Evolutionary conservation across 257 asterid species (phyloP).

Genomic region (Nicotiana tomentosiformis): DNA sequence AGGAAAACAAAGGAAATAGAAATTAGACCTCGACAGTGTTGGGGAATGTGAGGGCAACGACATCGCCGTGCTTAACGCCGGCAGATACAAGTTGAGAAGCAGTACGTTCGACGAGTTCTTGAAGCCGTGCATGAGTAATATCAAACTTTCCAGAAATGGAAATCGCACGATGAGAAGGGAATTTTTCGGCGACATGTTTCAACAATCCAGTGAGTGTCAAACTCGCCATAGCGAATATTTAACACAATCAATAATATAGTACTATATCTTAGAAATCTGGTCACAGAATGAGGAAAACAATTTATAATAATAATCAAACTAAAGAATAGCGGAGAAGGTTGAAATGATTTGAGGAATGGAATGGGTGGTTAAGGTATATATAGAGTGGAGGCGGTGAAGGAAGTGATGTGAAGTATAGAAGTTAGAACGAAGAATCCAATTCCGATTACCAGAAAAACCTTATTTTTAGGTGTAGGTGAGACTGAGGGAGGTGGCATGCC

Average conservation of each 20-base stretch:
- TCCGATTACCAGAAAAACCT: background rate
- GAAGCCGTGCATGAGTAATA: slow-evolving; percentile 54
- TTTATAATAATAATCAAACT: background rate
- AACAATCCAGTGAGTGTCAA: slow-evolving; percentile 65
- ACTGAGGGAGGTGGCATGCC: background rate
- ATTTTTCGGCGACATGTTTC: slow-evolving; percentile 47
- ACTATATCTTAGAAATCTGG: background rate
- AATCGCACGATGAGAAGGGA: slow-evolving; percentile 60
- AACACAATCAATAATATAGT: background rate
- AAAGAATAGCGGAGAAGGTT: background rate
- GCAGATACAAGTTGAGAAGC: slow-evolving; percentile 71
- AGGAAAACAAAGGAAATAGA: background rate
- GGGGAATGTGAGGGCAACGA: slow-evolving; percentile 89
- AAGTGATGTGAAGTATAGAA: background rate
- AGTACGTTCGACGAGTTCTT: slow-evolving; percentile 52
- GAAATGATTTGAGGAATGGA: background rate
- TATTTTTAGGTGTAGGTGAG: background rate
- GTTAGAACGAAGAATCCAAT: background rate
- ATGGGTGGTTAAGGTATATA: background rate
- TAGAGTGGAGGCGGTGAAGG: background rate
- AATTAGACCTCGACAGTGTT: slow-evolving; percentile 71
- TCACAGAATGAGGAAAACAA: background rate
- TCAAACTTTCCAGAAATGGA: slow-evolving; percentile 63
- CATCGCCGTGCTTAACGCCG: slow-evolving; percentile 75
- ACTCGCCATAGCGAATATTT: slow-evolving; percentile 27